Percentiles rank a stretch among this genome's conserved stretches.
Conservation (phyloP, 345 rosid genomes). For the Sonneratia alba region DNA sequence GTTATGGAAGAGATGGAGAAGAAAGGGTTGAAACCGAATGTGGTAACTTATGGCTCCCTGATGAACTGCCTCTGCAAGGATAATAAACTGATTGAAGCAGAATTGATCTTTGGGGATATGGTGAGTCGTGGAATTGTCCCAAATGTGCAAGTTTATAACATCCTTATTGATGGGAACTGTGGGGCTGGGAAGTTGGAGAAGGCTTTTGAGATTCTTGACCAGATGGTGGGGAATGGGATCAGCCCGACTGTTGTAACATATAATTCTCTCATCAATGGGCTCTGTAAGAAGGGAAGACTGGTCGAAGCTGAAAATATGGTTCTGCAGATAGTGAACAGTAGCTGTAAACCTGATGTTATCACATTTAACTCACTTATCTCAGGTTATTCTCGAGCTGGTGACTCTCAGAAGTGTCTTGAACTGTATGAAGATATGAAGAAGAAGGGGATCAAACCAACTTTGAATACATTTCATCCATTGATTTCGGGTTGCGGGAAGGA, state of each 20-base stretch:
- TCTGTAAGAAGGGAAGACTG: conserved; percentile 46
- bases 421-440: conserved; percentile 58
- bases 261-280: conserved; percentile 60
- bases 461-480: conserved; percentile 52
- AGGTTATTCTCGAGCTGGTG: conserved; percentile 46
- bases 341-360: conserved; percentile 52
- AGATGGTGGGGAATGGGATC: conserved; percentile 45
- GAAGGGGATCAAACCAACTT: conserved; percentile 42
- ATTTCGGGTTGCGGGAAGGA: conserved; percentile 42
- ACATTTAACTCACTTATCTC: conserved; percentile 68
- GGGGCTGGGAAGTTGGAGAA: conserved; percentile 40
- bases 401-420: conserved; percentile 41
- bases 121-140: conserved; percentile 46
- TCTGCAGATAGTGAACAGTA: conserved; percentile 32
- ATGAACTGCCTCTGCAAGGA: conserved; percentile 61
- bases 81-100: conserved; percentile 69
- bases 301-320: conserved; percentile 60
- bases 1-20: conserved; percentile 75
- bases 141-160: conserved; percentile 56
- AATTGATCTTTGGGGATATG: conserved; percentile 57
- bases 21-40: conserved; percentile 48
- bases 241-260: conserved; percentile 58
- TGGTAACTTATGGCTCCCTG: conserved; percentile 58
- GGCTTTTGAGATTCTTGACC: conserved; percentile 52
- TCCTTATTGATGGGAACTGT: conserved; percentile 58